Conservation (phyloP, 2,329 filamentous ascomycete genomes). For the Xylariaceae sp. region DNA sequence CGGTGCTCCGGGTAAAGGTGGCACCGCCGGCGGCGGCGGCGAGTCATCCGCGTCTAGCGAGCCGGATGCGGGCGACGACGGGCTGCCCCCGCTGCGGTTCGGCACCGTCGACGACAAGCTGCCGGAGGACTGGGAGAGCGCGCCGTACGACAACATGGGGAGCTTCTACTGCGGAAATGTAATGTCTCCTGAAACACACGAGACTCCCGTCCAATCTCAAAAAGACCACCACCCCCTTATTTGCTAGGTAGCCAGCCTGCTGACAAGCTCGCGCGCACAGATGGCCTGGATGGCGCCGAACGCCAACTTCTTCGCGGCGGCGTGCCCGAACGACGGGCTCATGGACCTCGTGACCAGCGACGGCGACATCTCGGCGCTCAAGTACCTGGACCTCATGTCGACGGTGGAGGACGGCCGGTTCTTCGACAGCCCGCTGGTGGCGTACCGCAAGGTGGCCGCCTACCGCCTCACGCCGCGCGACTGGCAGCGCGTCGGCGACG, state of each 20-base stretch:
- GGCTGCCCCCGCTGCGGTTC: constrained; percentile 67
- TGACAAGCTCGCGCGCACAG: constrained; percentile 29
- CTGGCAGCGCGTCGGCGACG: constrained; percentile 60
- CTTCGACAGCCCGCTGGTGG: constrained; percentile 71
- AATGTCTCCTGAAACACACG: too few relatives aligned
- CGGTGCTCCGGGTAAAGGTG: too few relatives aligned
- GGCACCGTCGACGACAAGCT: constrained; percentile 73
- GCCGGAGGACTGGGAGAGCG: constrained; percentile 67
- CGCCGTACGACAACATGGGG: constrained; percentile 69
- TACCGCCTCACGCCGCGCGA: constrained; percentile 76
- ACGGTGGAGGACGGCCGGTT: constrained; percentile 66
- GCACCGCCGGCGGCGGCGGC: too few relatives aligned
- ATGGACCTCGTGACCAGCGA: constrained; percentile 79
- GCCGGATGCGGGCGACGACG: constrained; percentile 32
- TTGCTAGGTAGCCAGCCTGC: constrained; percentile 1
- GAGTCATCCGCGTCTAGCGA: constrained; percentile 11
- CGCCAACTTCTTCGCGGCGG: constrained; percentile 78
- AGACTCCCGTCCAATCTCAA: background rate
- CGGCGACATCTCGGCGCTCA: constrained; percentile 61
- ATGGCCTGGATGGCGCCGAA: constrained; percentile 89
- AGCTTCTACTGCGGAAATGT: constrained; percentile 93
- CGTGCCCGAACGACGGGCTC: constrained; percentile 74
- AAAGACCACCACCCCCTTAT: too few relatives aligned
- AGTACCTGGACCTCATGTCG: constrained; percentile 61
- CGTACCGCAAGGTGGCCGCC: constrained; percentile 78